These are phyloP conservation scores for Thelonectria discophora DNA, from an alignment of 2,329 filamentous ascomycete genomes.

Conservation along the genomic window DNA sequence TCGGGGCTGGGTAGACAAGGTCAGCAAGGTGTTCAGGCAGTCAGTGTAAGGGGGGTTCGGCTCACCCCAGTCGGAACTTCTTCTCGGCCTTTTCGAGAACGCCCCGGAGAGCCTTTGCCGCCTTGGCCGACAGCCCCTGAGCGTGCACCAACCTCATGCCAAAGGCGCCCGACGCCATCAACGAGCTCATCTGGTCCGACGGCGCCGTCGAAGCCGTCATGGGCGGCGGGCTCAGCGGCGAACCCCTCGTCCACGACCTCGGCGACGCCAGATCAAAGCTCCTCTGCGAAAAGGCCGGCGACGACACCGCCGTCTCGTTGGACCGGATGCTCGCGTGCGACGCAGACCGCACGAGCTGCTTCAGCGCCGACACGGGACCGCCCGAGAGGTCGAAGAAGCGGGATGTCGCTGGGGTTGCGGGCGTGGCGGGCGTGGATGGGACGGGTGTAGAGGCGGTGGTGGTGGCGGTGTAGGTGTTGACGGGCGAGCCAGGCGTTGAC, in stretches of 20 bases:
- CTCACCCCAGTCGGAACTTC: conserved; percentile 54
- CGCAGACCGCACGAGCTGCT: conserved; percentile 44
- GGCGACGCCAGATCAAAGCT: conserved; percentile 42
- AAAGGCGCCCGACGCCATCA: conserved; percentile 51
- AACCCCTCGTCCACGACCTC: conserved; percentile 46
- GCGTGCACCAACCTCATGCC: conserved; percentile 62
- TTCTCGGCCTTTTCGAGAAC: conserved; percentile 62
- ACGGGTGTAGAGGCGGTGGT: conserved; percentile 32
- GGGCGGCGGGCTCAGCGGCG: conserved; percentile 53
- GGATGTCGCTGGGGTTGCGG: conserved; percentile 46
- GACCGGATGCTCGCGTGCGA: conserved; percentile 34
- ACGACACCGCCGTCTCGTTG: conserved; percentile 40
- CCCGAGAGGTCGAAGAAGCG: conserved; percentile 40
- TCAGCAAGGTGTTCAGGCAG: conserved; percentile 17
- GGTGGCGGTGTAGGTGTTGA: conserved; percentile 18
- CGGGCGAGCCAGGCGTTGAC: conserved; percentile 22
- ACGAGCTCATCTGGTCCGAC: conserved; percentile 44
- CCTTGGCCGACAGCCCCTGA: conserved; percentile 54
- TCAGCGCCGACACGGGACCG: conserved; percentile 46
- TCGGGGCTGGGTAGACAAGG: conserved; percentile 44
- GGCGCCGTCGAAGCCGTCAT: conserved; percentile 55
- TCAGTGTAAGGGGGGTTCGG: neutral
- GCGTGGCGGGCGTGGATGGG: conserved; percentile 40
- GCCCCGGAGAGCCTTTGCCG: conserved; percentile 57
- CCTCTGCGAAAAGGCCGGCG: conserved; percentile 46